phyloP scores from a whole-genome alignment of 1,284 basidiomycete genomes.

The Mycena sp. region DNA sequence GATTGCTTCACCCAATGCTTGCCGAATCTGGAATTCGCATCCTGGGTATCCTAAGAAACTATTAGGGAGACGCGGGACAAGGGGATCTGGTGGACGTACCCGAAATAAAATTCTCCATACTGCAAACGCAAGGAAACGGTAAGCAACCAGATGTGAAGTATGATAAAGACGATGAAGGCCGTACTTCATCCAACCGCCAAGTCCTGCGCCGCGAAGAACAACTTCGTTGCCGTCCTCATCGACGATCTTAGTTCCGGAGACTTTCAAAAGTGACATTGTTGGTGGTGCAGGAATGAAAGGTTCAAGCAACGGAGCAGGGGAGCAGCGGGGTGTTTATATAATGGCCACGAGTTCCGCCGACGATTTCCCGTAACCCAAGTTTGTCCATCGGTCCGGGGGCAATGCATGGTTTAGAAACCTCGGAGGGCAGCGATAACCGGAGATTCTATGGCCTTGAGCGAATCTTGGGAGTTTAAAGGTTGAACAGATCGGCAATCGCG shows the following conservation, averaged over 20 bases:
- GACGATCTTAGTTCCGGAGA: slow-evolving; percentile 60
- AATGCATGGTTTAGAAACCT: no score
- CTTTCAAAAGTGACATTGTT: slow-evolving; percentile 50
- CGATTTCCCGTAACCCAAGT: slow-evolving; percentile 15
- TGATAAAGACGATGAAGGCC: neutral
- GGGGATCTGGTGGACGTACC: slow-evolving; percentile 39
- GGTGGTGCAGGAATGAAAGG: neutral
- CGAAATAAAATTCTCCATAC: slow-evolving; percentile 72
- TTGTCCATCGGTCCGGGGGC: neutral
- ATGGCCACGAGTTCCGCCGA: slow-evolving; percentile 16
- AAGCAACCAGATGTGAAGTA: neutral
- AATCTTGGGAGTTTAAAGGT: no score
- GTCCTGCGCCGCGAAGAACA: slow-evolving; percentile 64
- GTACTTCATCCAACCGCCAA: slow-evolving; percentile 56
- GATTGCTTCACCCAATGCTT: slow-evolving; percentile 69
- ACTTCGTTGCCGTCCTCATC: slow-evolving; percentile 58
- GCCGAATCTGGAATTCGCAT: slow-evolving; percentile 73
- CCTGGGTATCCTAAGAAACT: slow-evolving; percentile 60
- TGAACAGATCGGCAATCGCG: no score
- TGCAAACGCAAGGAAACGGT: slow-evolving; percentile 2
- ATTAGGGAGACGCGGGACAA: neutral
- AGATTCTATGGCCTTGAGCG: neutral
- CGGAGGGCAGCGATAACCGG: no score
- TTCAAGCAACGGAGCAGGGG: slow-evolving; percentile 9
- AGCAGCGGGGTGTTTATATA: neutral